Base-by-base conservation (phyloP, 2,329 filamentous ascomycete genomes). In the Talaromyces sp. region DNA sequence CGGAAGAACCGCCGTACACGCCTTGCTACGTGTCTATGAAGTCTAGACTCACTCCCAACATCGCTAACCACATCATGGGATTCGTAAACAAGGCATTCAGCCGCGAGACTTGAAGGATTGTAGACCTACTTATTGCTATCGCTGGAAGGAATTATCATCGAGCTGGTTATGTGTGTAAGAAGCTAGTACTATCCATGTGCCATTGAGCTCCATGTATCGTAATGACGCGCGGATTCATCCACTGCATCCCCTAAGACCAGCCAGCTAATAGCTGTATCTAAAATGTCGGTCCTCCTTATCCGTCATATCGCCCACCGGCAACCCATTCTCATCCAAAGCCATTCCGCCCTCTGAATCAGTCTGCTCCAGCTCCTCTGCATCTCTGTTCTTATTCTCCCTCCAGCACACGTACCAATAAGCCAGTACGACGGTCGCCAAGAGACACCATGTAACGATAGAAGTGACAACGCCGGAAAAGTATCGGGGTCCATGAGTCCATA, bases 381-480 rank as follows among this genome's bases (percentile, higher is more conserved):
- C 60, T 49, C 59, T 39, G 17, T 19, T 50, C n/a, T 25, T 47
- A 31, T 82, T 82, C 8, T 81, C 79, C 3, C 66, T 64, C 31
- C 66, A 62, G 56, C 78, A 80, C 3, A 78, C 27, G 25, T 67
- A 70, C 61, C 78, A 74, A 66, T 81, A 81, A 5, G 68, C 68
- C 8, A 68, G n/a, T 31, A 75, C 69, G 3, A 72, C 68, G 0
- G 78, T 57, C 61, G 81, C 72, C 1, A 82, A 70, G 5, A 81
- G 65, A 54, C 73, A 74, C 80, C 80, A 83, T 7, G 76, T 79
- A 2, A 81, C 80, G 35, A 84, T 72, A 1, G 73, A 76, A 2
- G 80, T 79, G 17, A 84, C 79, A 9, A 83, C 77, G 19, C 83
- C 82, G n/a, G 78, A 74, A 9, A 77, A 76, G 67, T 83, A 84